Conservation (phyloP, 345 rosid genomes). For the Crucihimalaya himalaica region DNA sequence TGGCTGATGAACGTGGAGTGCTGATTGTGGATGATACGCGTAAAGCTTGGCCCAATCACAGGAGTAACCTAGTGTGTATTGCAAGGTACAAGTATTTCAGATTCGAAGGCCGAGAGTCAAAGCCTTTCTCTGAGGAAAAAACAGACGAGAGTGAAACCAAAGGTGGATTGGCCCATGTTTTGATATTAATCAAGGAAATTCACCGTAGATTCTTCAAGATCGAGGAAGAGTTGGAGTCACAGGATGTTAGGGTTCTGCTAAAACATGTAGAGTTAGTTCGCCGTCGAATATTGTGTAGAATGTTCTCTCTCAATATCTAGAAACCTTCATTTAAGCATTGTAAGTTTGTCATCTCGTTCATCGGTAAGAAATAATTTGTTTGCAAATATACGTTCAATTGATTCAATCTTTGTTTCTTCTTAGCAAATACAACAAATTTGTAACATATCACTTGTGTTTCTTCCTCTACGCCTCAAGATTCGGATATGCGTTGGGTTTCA, state of each 20-base stretch:
- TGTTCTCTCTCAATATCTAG: background rate
- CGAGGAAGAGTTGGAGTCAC: slow-evolving; percentile 14
- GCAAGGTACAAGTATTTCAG: slow-evolving; percentile 49
- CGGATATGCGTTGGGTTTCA: background rate
- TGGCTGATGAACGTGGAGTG: slow-evolving; percentile 23
- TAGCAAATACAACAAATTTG: too few species aligned
- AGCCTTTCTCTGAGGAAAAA: slow-evolving; percentile 51
- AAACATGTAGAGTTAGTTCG: slow-evolving; percentile 2
- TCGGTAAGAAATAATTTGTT: background rate
- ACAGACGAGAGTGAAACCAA: slow-evolving; percentile 48
- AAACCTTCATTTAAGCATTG: background rate
- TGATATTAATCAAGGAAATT: slow-evolving; percentile 35
- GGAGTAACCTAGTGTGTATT: slow-evolving; percentile 30
- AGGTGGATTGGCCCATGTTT: slow-evolving; percentile 44
- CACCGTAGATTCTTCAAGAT: slow-evolving; percentile 18
- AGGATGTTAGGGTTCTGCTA: slow-evolving; percentile 28
- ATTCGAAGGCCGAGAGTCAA: slow-evolving; percentile 31
- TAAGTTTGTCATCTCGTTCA: background rate
- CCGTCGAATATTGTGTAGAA: background rate
- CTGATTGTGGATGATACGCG: slow-evolving; percentile 30
- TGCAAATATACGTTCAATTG: background rate
- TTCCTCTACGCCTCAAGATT: background rate
- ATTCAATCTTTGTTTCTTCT: background rate
- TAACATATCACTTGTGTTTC: too few species aligned
- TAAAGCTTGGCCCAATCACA: slow-evolving; percentile 18